These are phyloP conservation scores for Hypoxylon sp. DNA, from an alignment of 2,329 filamentous ascomycete species.

Conservation along the genomic window DNA sequence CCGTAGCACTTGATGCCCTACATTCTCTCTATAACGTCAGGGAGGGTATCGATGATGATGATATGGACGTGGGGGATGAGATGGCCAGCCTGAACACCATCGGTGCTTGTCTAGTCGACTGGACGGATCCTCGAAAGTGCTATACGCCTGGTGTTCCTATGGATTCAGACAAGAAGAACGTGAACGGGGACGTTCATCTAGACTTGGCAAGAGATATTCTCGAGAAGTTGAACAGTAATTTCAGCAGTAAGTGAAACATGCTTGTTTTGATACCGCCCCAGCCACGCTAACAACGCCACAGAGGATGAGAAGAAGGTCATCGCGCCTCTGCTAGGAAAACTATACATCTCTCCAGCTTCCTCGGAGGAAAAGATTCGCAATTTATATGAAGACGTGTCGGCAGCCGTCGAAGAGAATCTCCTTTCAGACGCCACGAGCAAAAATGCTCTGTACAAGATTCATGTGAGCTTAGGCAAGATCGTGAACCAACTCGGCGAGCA, in stretches of 20 bases:
- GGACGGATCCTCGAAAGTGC: conserved; percentile 92
- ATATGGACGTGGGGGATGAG: conserved; percentile 78
- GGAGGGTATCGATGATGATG: conserved; percentile 79
- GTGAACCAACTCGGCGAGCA: conserved; percentile 69
- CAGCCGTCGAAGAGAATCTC: conserved; percentile 73
- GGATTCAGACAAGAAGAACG: conserved; percentile 71
- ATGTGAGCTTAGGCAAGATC: conserved; percentile 75
- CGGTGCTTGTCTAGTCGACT: conserved; percentile 87
- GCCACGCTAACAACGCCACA: conserved; percentile 50
- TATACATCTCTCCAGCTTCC: conserved; percentile 79
- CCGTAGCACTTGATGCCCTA: conserved; percentile 78
- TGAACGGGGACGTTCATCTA: conserved; percentile 84
- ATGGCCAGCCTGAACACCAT: conserved; percentile 85
- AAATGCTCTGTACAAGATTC: conserved; percentile 76
- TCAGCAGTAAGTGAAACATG: conserved; percentile 69
- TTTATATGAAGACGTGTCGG: conserved; percentile 68
- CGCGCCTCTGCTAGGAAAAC: conserved; percentile 82
- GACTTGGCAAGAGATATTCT: conserved; percentile 82
- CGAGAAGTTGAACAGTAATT: conserved; percentile 75
- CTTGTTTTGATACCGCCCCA: not conserved
- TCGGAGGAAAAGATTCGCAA: conserved; percentile 69
- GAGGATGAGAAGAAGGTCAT: conserved; percentile 90
- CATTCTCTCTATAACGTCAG: conserved; percentile 79
- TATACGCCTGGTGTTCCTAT: conserved; percentile 64
- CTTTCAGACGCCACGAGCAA: conserved; percentile 71